phyloP scores from a whole-genome alignment of 345 rosid species.

The Salix dunnii region DNA sequence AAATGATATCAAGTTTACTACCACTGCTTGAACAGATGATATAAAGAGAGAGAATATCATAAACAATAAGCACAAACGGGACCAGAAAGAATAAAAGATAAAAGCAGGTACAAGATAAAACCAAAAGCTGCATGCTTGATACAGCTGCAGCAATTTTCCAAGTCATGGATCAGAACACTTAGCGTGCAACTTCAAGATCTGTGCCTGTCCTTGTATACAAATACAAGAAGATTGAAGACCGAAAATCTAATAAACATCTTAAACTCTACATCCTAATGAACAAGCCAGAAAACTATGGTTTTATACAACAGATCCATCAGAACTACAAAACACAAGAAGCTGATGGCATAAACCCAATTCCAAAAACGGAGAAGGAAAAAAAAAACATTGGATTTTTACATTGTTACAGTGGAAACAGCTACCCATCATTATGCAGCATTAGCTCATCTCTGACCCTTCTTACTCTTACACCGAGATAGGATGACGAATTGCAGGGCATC shows the following conservation, averaged over 20 bases:
- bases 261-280: conserved; percentile 3
- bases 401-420: conserved; percentile 21
- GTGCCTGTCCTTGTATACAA: neutral
- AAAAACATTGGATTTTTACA: neutral
- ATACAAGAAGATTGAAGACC: neutral
- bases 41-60: neutral
- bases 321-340: conserved; percentile 4
- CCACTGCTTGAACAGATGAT: neutral
- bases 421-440: conserved; percentile 13
- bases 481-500: conserved; percentile 20
- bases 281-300: conserved; percentile 1
- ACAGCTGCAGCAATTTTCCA: neutral
- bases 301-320: neutral
- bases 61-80: neutral
- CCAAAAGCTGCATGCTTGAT: neutral
- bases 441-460: conserved; percentile 14
- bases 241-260: conserved; percentile 5
- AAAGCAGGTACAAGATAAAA: neutral
- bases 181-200: neutral
- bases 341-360: neutral
- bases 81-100: neutral
- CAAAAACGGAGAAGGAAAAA: neutral
- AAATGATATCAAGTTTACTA: neutral
- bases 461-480: conserved; percentile 14
- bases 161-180: neutral